These are phyloP conservation scores for Cladophialophora bantiana DNA, from an alignment of 2,329 filamentous ascomycete species.

Conservation along the genomic window DNA sequence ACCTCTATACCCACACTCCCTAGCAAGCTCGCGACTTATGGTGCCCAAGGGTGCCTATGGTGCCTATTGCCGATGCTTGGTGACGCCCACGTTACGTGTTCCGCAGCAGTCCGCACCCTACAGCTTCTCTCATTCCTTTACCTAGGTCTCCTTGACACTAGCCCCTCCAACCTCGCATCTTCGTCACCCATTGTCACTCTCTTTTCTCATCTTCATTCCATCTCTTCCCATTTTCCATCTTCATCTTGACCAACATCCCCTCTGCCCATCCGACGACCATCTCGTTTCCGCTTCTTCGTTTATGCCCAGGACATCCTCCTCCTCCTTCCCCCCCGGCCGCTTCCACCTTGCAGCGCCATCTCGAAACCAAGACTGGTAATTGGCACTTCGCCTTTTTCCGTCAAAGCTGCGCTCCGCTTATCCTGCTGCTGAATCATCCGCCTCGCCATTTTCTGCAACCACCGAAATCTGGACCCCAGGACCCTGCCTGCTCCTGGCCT, in stretches of 20 bases:
- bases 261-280: background rate
- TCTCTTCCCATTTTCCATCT: background rate
- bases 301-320: constrained; percentile 5
- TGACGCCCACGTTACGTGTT: too few relatives aligned
- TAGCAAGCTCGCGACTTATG: background rate
- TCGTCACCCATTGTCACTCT: constrained; percentile 2
- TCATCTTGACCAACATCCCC: background rate
- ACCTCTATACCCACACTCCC: background rate
- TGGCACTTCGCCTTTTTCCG: constrained; percentile 7
- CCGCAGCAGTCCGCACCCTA: too few relatives aligned
- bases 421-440: constrained; percentile 20
- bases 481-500: background rate
- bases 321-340: constrained; percentile 7
- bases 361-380: constrained; percentile 4
- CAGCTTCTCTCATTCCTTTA: too few relatives aligned
- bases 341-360: background rate
- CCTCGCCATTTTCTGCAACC: constrained; percentile 2
- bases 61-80: too few relatives aligned
- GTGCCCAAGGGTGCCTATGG: too few relatives aligned
- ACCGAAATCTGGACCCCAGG: background rate
- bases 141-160: background rate
- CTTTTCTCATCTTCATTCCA: background rate
- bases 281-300: background rate
- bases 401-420: constrained; percentile 6
- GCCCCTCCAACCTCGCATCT: background rate